Evolutionary conservation across 306 rosid species (phyloP), one percentile per base, ranked within the genome.

Genomic region (Cicer pinnatifidum): DNA sequence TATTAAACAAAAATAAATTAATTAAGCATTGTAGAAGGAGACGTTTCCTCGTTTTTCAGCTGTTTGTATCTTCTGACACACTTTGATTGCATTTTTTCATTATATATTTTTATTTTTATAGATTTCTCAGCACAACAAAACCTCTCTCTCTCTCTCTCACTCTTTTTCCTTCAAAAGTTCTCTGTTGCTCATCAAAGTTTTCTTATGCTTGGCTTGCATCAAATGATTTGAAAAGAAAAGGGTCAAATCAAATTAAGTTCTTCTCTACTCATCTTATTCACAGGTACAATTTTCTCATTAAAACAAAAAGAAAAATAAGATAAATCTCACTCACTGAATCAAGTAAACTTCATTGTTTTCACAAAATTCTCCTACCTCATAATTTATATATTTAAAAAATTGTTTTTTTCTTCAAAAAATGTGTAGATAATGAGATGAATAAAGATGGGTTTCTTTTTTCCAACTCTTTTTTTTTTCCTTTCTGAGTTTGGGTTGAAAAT

Each of bases 31-130:
- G 86, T 75, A 80, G 97, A 91, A 87, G 96, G 47, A 88, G 97
- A 94, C 97, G 90, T 91, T 91, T 93, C 98, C 92, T 91, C 92
- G 94, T 89, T 85, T 88, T 86, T 88, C 97, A 83, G 86, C 91
- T 83, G 89, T 85, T 87, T 81, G 88, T 85, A 84, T 87, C 91
- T 84, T 93, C 96, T 91, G 89, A 86, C 94, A 88, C 79, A 72
- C 78, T 81, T 86, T 75, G 77, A 78, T 85, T 65, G 73, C 87
- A 75, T 70, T 83, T 66, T 45, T 52, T 19, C 60, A 53, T 53
- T 65, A 75, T 67, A 75, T 76, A 39, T 69, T 19, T 64, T 52
- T 16, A 13, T 60, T 59, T 72, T 72, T 69, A 69, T 73, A 81
- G 68, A 72, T 68, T 73, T 81, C 78, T 41, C 35, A 83, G 82